Evolutionary conservation across 805 yeast species (phyloP).

Genomic region (Sugiyamaella americana): DNA sequence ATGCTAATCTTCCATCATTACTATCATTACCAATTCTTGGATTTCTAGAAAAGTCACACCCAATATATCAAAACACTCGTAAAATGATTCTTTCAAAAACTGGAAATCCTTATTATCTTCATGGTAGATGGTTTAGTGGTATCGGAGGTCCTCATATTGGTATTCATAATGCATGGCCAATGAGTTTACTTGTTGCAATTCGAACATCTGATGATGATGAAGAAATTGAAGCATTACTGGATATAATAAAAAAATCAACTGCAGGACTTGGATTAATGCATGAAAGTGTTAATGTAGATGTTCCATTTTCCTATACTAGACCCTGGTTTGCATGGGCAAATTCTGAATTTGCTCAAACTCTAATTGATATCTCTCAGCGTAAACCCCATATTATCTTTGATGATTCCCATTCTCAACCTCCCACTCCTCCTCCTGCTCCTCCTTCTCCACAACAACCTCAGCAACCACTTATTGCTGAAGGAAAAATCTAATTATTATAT

Average conservation of each 20-base stretch:
- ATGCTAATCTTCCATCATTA: constrained; percentile 82
- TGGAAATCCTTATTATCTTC: constrained; percentile 74
- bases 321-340: constrained; percentile 96
- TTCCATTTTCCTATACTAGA: constrained; percentile 49
- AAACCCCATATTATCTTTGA: constrained; percentile 65
- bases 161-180: constrained; percentile 79
- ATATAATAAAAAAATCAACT: constrained; percentile 52
- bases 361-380: constrained; percentile 64
- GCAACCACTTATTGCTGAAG: not conserved
- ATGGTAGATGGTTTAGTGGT: constrained; percentile 61
- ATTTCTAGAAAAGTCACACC: constrained; percentile 44
- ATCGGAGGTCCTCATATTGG: constrained; percentile 93
- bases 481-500: no score
- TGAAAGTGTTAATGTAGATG: constrained; percentile 67
- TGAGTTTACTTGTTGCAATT: constrained; percentile 70
- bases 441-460: no score
- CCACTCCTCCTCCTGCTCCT: not conserved
- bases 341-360: constrained; percentile 83
- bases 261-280: constrained; percentile 78
- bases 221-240: constrained; percentile 51
- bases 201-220: constrained; percentile 68
- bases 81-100: constrained; percentile 59
- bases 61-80: constrained; percentile 70
- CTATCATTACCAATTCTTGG: constrained; percentile 78
- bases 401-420: constrained; percentile 6